Evolutionary conservation across 1,284 basidiomycete genomes (phyloP).

Genomic region (Vanrija sp.): DNA sequence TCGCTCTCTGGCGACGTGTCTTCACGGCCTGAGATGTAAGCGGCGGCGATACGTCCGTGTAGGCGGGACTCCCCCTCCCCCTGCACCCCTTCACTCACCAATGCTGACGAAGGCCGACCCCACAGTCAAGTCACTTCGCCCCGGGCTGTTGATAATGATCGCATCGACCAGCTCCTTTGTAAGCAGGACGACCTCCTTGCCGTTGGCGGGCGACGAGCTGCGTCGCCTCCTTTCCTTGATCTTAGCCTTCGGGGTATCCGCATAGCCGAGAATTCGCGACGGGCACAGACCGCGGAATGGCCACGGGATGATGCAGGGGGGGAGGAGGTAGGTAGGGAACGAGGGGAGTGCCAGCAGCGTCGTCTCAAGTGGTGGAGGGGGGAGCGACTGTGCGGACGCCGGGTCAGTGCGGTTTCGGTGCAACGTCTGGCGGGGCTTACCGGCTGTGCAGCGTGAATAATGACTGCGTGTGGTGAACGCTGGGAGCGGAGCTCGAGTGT

Average conservation of each 20-base stretch:
- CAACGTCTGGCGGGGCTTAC: slow-evolving; percentile 20
- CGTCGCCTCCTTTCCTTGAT: slow-evolving; percentile 27
- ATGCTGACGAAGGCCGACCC: slow-evolving; percentile 43
- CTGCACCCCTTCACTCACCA: slow-evolving; percentile 23
- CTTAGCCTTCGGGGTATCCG: slow-evolving; percentile 15
- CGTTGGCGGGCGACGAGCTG: slow-evolving; percentile 26
- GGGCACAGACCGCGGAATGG: slow-evolving; percentile 43
- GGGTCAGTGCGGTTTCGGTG: neutral
- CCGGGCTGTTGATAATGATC: slow-evolving; percentile 31
- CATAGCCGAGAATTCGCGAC: slow-evolving; percentile 37
- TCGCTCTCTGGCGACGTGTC: slow-evolving; percentile 28
- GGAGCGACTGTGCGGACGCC: slow-evolving; percentile 29
- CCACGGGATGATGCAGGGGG: slow-evolving; percentile 44
- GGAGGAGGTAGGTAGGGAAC: slow-evolving; percentile 26
- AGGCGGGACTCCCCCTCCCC: too few relatives aligned
- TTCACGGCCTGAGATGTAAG: slow-evolving; percentile 31
- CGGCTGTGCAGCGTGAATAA: slow-evolving; percentile 41
- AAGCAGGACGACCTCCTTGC: slow-evolving; percentile 39
- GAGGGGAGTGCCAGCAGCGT: slow-evolving; percentile 24
- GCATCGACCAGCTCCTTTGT: slow-evolving; percentile 43
- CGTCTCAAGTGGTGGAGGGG: slow-evolving; percentile 32
- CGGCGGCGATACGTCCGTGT: neutral
- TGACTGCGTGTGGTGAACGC: slow-evolving; percentile 19
- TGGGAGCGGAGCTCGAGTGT: slow-evolving; percentile 39
- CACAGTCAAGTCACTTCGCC: slow-evolving; percentile 24